A percentile compares a stretch with the other conserved stretches of the same genome.
Conservation (phyloP, 1,139 yeast genomes). For the Pichia sp. region DNA sequence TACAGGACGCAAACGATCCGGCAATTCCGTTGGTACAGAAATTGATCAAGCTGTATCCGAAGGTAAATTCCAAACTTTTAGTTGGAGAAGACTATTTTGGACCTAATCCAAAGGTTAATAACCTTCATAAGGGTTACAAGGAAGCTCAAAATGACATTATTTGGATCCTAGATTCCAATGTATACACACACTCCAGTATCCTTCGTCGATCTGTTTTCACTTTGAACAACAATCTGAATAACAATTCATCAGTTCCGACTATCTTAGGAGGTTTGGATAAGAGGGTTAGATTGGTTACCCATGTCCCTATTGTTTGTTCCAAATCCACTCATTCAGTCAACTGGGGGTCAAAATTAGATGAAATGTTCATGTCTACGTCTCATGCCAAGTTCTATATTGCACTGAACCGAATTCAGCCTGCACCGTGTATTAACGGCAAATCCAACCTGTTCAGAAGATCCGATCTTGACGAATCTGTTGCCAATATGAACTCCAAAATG, state of each 20-base stretch:
- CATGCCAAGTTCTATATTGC: slow-evolving; percentile 82
- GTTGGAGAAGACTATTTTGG: slow-evolving; percentile 44
- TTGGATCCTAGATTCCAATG: slow-evolving; percentile 89
- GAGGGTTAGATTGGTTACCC: slow-evolving; percentile 68
- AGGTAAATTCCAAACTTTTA: slow-evolving; percentile 51
- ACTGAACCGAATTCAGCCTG: slow-evolving; percentile 65
- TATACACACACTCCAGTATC: slow-evolving; percentile 65
- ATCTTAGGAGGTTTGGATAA: slow-evolving; percentile 18
- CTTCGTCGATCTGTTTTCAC: slow-evolving; percentile 58
- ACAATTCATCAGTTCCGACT: slow-evolving; percentile 4
- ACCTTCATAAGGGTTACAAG: slow-evolving; percentile 68
- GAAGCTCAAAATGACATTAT: slow-evolving; percentile 62
- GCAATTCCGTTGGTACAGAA: slow-evolving; percentile 49
- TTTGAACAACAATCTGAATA: slow-evolving; percentile 15
- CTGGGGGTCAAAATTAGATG: slow-evolving; percentile 71
- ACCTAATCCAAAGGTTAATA: slow-evolving; percentile 86
- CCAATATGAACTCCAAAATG: slow-evolving; percentile 18
- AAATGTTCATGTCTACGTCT: slow-evolving; percentile 75
- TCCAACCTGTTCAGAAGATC: slow-evolving; percentile 70
- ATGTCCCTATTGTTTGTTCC: slow-evolving; percentile 35
- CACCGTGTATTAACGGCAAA: slow-evolving; percentile 93
- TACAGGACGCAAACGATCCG: slow-evolving; percentile 56
- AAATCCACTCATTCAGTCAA: slow-evolving; percentile 15
- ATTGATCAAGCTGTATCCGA: slow-evolving; percentile 47
- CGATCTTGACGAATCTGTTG: slow-evolving; percentile 61